Conservation (phyloP, 2,329 filamentous ascomycete genomes). For the Pyricularia sp. region DNA sequence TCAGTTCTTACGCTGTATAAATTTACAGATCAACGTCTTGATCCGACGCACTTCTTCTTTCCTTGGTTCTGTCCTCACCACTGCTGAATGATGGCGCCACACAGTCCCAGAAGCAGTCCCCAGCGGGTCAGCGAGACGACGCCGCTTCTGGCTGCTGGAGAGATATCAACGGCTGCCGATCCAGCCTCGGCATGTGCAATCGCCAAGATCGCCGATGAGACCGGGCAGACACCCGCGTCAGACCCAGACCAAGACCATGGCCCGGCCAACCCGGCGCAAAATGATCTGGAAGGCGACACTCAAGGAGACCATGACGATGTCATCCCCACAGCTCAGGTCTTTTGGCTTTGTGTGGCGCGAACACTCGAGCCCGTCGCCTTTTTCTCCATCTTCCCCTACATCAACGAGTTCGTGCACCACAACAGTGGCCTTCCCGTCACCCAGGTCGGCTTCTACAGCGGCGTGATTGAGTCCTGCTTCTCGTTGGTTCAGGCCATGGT, state of each 20-base stretch:
- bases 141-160: not conserved
- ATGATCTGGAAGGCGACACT: not conserved
- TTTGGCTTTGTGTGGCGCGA: conserved; percentile 64
- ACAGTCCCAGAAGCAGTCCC: not conserved
- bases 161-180: not conserved
- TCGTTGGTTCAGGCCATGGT: conserved; percentile 67
- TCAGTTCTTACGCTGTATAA: no score
- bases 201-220: not conserved
- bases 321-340: conserved; percentile 55
- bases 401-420: conserved; percentile 66
- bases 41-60: not conserved
- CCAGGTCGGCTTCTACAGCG: conserved; percentile 74
- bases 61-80: not conserved
- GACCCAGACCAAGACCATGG: not conserved
- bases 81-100: not conserved
- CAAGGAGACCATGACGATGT: conserved; percentile 31
- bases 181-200: not conserved
- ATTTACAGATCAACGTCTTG: no score
- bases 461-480: conserved; percentile 67
- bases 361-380: conserved; percentile 72
- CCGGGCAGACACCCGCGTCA: not conserved
- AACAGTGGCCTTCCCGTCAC: conserved; percentile 50
- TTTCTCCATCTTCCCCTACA: conserved; percentile 74
- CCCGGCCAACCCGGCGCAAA: not conserved
- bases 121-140: not conserved